These are phyloP conservation scores for Cryptosporidium meleagridis DNA, from an alignment of 169 alveolate genomes.

Conservation along the genomic window DNA sequence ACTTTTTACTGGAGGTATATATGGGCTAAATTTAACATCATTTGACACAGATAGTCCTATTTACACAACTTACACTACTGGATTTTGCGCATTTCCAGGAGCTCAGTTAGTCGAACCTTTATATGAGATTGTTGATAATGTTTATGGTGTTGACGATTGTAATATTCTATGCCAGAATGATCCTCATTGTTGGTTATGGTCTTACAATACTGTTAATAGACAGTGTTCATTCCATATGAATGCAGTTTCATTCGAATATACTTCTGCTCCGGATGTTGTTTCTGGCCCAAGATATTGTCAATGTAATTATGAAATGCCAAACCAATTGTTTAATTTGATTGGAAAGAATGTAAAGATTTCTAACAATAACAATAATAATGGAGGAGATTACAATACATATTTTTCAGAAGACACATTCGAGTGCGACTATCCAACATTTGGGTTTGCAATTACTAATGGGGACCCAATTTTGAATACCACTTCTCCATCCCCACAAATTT, in stretches of 20 bases:
- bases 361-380: neutral
- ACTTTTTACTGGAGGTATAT: constrained; percentile 60
- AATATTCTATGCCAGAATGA: constrained; percentile 66
- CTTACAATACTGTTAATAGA: constrained; percentile 47
- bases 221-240: constrained; percentile 75
- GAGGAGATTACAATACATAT: neutral
- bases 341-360: constrained; percentile 26
- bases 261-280: constrained; percentile 60
- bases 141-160: constrained; percentile 70
- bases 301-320: constrained; percentile 73
- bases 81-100: constrained; percentile 74
- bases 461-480: constrained; percentile 56
- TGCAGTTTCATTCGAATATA: constrained; percentile 68
- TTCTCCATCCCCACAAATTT: constrained; percentile 68
- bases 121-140: constrained; percentile 60
- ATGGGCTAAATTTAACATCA: constrained; percentile 60
- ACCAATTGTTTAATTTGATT: constrained; percentile 50
- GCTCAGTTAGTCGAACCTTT: constrained; percentile 69
- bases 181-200: constrained; percentile 75
- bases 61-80: constrained; percentile 69
- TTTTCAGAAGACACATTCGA: constrained; percentile 18
- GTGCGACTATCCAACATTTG: constrained; percentile 67
- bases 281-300: constrained; percentile 75
- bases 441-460: constrained; percentile 70
- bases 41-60: constrained; percentile 59